Evolutionary conservation across 177 flowering plant genomes (phyloP).

Genomic region (Vitis hybrid): DNA sequence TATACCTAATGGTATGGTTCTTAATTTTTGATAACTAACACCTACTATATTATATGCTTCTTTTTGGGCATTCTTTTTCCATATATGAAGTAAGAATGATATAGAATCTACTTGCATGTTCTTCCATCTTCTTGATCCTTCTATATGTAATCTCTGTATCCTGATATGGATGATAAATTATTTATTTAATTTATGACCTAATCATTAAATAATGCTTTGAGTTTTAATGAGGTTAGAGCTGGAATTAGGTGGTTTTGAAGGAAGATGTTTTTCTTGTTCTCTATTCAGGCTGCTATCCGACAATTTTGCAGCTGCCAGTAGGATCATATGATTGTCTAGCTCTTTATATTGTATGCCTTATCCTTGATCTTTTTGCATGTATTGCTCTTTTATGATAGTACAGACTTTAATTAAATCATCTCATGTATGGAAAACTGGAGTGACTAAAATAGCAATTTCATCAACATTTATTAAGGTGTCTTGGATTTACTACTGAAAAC

Average conservation of each 20-base stretch:
- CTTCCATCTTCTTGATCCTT: no score
- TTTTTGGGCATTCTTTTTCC: no score
- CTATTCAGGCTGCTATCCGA: background rate
- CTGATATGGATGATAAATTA: no score
- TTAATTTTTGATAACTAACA: background rate
- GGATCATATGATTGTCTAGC: background rate
- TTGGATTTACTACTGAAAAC: no score
- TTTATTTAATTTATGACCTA: no score
- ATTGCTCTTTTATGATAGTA: background rate
- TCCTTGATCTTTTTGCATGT: background rate
- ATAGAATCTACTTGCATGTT: no score
- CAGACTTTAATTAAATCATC: background rate
- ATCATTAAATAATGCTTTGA: no score
- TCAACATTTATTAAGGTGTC: no score
- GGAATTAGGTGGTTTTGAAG: background rate
- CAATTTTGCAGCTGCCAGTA: background rate
- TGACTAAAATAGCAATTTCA: background rate
- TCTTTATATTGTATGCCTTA: background rate
- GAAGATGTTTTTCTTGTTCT: background rate
- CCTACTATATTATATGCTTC: no score
- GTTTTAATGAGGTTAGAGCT: no score
- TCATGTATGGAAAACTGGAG: background rate
- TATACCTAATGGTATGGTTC: conserved; percentile 74
- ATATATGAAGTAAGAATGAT: no score
- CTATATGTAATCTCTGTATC: no score